These are phyloP conservation scores for Pythium insidiosum DNA, from an alignment of 352 stramenopile genomes.

Conservation along the genomic window DNA sequence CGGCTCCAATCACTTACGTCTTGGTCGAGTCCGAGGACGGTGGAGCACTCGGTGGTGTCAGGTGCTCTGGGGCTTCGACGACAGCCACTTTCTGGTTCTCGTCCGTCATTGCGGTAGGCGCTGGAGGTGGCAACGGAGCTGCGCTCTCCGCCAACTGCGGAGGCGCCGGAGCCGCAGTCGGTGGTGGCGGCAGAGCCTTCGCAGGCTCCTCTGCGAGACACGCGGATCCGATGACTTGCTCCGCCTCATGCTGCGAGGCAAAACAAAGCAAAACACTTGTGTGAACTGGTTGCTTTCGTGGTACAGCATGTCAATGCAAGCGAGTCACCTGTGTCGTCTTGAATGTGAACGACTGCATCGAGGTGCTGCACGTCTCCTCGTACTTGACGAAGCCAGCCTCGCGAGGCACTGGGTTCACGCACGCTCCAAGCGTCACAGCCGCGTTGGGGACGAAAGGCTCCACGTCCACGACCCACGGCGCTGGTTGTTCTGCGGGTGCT, in stretches of 20 bases:
- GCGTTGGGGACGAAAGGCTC: conserved; percentile 26
- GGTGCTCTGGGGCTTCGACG: conserved; percentile 11
- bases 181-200: conserved; percentile 2
- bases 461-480: conserved; percentile 46
- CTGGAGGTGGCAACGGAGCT: conserved; percentile 2
- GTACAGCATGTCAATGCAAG: not conserved
- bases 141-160: not conserved
- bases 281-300: no score
- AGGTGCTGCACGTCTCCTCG: conserved; percentile 21
- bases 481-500: conserved; percentile 34
- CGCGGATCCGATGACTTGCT: conserved; percentile 5
- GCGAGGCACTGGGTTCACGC: conserved; percentile 51
- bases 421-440: conserved; percentile 29
- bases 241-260: conserved; percentile 10
- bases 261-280: no score
- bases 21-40: no score
- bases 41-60: conserved; percentile 4
- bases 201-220: conserved; percentile 5
- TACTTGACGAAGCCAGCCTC: conserved; percentile 56
- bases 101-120: not conserved
- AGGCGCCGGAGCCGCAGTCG: not conserved
- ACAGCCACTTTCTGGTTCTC: conserved; percentile 15
- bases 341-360: conserved; percentile 66
- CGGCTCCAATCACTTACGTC: no score
- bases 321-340: conserved; percentile 36